Evolutionary conservation across 805 yeast genomes (phyloP).

Genomic region (Candida montana): DNA sequence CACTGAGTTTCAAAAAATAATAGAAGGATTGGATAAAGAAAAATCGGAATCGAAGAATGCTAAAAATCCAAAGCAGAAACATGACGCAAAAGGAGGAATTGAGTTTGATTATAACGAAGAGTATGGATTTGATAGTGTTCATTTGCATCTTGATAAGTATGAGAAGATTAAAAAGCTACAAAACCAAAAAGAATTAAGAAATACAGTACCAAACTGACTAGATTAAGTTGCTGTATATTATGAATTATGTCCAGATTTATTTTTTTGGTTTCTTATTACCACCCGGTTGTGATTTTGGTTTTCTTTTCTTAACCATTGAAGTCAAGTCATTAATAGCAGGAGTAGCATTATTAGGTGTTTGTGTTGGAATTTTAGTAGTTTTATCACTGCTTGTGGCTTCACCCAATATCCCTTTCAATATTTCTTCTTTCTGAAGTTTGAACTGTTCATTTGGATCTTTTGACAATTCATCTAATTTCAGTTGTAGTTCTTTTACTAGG

Average conservation of each 20-base stretch:
- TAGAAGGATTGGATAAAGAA: not conserved
- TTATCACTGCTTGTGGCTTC: constrained; percentile 29
- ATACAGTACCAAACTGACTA: too few relatives aligned
- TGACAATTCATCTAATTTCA: constrained; percentile 49
- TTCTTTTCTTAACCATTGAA: constrained; percentile 55
- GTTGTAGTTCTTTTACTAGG: constrained; percentile 49
- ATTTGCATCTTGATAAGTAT: constrained; percentile 6
- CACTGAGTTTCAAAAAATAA: constrained; percentile 5
- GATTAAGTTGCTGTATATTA: too few relatives aligned
- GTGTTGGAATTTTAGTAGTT: constrained; percentile 17
- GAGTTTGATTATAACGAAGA: constrained; percentile 18
- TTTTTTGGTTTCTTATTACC: constrained; percentile 16
- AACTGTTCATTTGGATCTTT: constrained; percentile 46
- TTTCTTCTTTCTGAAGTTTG: constrained; percentile 44
- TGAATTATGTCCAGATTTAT: too few relatives aligned
- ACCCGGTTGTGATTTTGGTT: constrained; percentile 14
- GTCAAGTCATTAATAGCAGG: constrained; percentile 55
- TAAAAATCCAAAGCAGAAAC: not conserved
- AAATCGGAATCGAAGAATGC: not conserved
- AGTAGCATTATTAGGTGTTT: constrained; percentile 20
- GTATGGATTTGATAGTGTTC: constrained; percentile 20
- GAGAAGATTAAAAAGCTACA: too few relatives aligned
- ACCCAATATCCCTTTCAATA: constrained; percentile 54
- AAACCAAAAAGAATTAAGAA: too few relatives aligned
- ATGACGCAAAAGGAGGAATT: constrained; percentile 4